Conservation (phyloP, 352 stramenopile species). For the Phytophthora sp. region DNA sequence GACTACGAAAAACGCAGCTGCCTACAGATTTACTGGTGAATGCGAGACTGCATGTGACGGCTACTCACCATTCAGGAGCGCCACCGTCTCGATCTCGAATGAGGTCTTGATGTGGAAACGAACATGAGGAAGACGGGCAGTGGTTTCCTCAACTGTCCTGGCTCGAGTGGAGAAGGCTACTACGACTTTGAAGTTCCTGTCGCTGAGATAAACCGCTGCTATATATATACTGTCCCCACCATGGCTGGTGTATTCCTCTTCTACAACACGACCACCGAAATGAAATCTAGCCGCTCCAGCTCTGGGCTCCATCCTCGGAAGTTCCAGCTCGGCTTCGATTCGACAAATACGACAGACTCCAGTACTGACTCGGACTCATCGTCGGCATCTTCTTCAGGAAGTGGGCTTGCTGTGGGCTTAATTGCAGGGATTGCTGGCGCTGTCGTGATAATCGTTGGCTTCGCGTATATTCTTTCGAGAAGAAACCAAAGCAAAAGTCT, state of each 20-base stretch:
- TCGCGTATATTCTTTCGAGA: background rate
- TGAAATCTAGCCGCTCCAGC: background rate
- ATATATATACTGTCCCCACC: background rate
- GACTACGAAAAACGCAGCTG: constrained; percentile 14
- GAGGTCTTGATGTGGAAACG: background rate
- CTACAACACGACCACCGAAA: constrained; percentile 1
- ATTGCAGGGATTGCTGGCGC: background rate
- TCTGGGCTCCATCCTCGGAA: background rate
- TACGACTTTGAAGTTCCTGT: constrained; percentile 13
- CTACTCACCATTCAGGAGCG: constrained; percentile 11
- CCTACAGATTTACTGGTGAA: constrained; percentile 3
- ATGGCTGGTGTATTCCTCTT: constrained; percentile 11
- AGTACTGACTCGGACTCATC: constrained; percentile 3
- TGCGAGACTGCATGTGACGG: constrained; percentile 6
- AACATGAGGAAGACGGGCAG: constrained; percentile 1
- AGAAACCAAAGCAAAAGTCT: background rate
- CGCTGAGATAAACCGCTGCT: background rate
- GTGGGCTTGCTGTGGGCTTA: background rate
- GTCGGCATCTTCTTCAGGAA: background rate
- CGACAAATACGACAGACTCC: background rate
- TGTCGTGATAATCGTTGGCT: background rate
- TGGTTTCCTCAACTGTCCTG: constrained; percentile 1
- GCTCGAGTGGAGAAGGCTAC: background rate
- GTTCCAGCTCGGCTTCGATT: background rate
- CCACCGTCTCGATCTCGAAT: constrained; percentile 3